Evolutionary conservation across 2,329 filamentous ascomycete species (phyloP).

Genomic region (Parastagonospora nodorum): DNA sequence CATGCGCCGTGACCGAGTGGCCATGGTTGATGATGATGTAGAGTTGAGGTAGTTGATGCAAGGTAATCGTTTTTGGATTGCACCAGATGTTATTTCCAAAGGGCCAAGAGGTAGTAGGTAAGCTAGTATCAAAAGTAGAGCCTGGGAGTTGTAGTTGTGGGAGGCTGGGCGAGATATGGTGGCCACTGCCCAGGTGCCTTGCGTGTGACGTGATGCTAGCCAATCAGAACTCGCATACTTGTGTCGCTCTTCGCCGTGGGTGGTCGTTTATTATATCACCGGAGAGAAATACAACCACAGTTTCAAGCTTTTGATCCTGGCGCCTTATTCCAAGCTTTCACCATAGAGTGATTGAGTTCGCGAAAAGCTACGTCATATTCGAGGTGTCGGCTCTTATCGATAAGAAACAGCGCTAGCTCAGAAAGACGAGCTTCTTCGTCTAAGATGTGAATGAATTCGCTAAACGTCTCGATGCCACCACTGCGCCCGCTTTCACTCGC

Average conservation of each 20-base stretch:
- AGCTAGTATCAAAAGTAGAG: background rate
- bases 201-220: constrained; percentile 32
- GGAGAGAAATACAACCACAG: background rate
- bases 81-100: background rate
- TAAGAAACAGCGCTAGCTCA: constrained; percentile 27
- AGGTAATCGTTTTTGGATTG: background rate
- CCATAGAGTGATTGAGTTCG: background rate
- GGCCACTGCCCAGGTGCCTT: constrained; percentile 21
- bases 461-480: constrained; percentile 38
- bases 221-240: constrained; percentile 27
- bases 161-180: constrained; percentile 25
- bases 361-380: constrained; percentile 2
- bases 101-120: background rate
- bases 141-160: constrained; percentile 6
- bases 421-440: constrained; percentile 25
- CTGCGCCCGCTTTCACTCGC: constrained; percentile 29
- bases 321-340: background rate
- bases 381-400: background rate
- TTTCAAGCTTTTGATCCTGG: background rate
- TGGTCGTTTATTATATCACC: background rate
- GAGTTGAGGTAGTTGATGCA: background rate
- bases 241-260: background rate
- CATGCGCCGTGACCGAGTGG: constrained; percentile 19
- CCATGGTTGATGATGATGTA: constrained; percentile 14
- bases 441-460: constrained; percentile 12